Percentiles rank a stretch among this genome's conserved stretches.
Evolutionary conservation across 345 rosid species (phyloP).

Genomic region (Clarkia xantiana): DNA sequence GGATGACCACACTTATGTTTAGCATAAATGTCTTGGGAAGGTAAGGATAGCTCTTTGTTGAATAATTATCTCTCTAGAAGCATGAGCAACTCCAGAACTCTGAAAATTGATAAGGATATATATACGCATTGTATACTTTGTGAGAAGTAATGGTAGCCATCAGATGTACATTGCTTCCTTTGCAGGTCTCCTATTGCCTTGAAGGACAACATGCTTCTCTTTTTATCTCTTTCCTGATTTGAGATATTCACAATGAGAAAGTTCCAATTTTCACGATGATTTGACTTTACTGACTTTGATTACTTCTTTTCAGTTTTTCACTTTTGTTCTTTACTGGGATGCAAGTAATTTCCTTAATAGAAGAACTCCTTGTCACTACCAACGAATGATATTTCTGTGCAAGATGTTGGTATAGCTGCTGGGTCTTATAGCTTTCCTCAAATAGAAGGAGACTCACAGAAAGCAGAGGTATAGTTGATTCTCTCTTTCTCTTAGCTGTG

Average conservation of each 20-base stretch:
- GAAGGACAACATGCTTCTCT: constrained; percentile 66
- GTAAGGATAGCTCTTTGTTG: not conserved
- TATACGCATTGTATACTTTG: no score
- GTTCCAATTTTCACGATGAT: constrained; percentile 31
- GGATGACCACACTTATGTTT: not conserved
- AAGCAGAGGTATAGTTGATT: constrained; percentile 14
- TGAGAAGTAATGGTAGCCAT: constrained; percentile 36
- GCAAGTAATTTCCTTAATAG: constrained; percentile 75
- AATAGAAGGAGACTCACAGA: constrained; percentile 17
- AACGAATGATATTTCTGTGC: constrained; percentile 46
- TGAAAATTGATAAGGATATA: no score
- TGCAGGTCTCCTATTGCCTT: constrained; percentile 76
- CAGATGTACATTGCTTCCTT: constrained; percentile 69
- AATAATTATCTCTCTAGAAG: not conserved
- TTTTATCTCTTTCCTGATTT: constrained; percentile 40
- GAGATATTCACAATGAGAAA: constrained; percentile 55
- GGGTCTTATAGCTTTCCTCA: constrained; percentile 22
- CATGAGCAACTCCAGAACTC: not conserved
- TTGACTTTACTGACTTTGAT: constrained; percentile 10
- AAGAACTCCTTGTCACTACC: constrained; percentile 80
- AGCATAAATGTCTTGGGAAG: not conserved
- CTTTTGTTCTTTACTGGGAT: constrained; percentile 13
- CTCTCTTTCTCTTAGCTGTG: no score
- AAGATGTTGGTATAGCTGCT: constrained; percentile 29
- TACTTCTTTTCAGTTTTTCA: constrained; percentile 6